phyloP scores from a whole-genome alignment of 345 rosid species.

The Luvunga scandens region DNA sequence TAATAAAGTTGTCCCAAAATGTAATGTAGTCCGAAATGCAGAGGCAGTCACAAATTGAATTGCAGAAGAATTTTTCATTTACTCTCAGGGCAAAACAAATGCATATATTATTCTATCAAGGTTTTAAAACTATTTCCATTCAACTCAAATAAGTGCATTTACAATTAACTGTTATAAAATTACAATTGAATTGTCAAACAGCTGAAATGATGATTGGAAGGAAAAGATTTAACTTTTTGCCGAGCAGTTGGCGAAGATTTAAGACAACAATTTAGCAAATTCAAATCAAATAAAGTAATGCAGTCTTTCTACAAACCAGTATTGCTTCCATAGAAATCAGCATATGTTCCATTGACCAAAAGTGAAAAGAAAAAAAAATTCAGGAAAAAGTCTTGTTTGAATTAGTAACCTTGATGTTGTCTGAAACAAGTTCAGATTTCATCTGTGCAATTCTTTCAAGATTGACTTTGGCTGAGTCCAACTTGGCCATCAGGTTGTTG shows the following conservation, averaged over 20 bases:
- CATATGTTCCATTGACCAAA: not conserved
- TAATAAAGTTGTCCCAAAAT: not conserved
- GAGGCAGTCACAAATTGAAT: not conserved
- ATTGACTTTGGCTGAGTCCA: constrained; percentile 52
- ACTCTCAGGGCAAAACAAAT: not conserved
- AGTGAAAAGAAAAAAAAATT: not conserved
- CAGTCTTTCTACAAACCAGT: not conserved
- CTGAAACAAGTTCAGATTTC: constrained; percentile 39
- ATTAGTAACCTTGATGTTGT: constrained; percentile 51
- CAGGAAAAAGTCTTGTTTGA: not conserved
- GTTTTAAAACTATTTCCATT: not conserved
- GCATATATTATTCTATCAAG: not conserved
- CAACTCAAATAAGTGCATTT: not conserved
- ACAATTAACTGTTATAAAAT: not conserved
- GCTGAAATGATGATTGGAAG: not conserved
- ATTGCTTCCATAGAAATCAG: not conserved
- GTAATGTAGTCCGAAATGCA: not conserved
- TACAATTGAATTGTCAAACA: not conserved
- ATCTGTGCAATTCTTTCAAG: constrained; percentile 40
- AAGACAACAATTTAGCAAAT: not conserved
- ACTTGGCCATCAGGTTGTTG: constrained; percentile 29
- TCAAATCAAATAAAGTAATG: not conserved
- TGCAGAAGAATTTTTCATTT: not conserved
- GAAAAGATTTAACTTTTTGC: not conserved
- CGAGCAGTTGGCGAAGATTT: not conserved